Conservation (phyloP, 2,329 filamentous ascomycete species). For the Penicillium sp. region DNA sequence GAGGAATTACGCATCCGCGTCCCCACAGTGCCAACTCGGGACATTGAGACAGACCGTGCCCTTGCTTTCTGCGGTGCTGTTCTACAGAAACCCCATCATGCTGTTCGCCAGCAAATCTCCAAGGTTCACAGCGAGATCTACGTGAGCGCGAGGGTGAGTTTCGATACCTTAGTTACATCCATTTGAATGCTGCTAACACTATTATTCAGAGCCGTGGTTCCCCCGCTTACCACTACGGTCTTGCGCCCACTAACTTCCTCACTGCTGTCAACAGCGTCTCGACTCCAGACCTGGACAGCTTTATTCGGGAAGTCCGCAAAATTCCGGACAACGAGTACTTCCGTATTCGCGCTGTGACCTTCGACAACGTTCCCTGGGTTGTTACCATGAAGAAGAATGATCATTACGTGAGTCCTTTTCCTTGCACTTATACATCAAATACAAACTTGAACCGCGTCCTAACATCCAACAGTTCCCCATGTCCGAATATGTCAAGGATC, state of each 20-base stretch:
- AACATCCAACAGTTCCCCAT: conserved; percentile 57
- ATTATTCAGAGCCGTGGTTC: conserved; percentile 65
- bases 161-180: neutral
- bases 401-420: conserved; percentile 66
- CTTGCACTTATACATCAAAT: neutral
- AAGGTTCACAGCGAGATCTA: conserved; percentile 97
- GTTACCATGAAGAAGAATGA: conserved; percentile 99
- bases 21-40: conserved; percentile 81
- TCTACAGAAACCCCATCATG: conserved; percentile 89
- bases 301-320: conserved; percentile 76
- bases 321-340: conserved; percentile 99
- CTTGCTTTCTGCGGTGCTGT: conserved; percentile 95
- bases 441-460: neutral
- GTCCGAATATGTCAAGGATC: conserved; percentile 63
- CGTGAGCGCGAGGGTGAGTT: conserved; percentile 70
- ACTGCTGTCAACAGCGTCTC: conserved; percentile 89
- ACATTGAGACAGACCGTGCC: conserved; percentile 88
- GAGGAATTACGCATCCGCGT: conserved; percentile 74
- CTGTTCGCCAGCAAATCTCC: conserved; percentile 94
- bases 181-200: conserved; percentile 10
- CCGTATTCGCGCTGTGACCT: conserved; percentile 93
- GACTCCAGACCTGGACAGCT: conserved; percentile 77
- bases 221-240: conserved; percentile 82
- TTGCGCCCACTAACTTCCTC: conserved; percentile 96
- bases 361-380: conserved; percentile 98